These are phyloP conservation scores for Hawksworthiomyces lignivorus DNA, from an alignment of 2,329 filamentous ascomycete genomes.

Conservation along the genomic window DNA sequence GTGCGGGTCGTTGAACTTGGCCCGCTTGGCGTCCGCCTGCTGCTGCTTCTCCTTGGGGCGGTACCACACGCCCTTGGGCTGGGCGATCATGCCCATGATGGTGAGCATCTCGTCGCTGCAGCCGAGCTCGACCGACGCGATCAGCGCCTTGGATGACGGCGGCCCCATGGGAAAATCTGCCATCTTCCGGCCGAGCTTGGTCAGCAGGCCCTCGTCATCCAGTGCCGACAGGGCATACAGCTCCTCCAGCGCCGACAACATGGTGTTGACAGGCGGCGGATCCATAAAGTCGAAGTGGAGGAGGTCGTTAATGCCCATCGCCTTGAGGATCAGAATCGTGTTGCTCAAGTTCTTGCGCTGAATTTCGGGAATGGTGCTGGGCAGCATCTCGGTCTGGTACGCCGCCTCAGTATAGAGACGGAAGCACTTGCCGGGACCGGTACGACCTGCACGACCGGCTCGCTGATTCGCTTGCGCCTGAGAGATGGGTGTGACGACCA, in stretches of 20 bases:
- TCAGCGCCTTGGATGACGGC: constrained; percentile 80
- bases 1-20: constrained; percentile 91
- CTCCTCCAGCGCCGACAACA: constrained; percentile 93
- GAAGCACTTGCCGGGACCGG: constrained; percentile 93
- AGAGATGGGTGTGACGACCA: constrained; percentile 92
- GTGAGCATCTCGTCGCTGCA: constrained; percentile 92
- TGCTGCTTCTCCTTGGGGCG: constrained; percentile 95
- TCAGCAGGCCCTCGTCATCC: constrained; percentile 91
- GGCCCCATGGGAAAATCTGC: constrained; percentile 98
- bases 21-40: constrained; percentile 94
- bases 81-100: constrained; percentile 90
- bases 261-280: constrained; percentile 92
- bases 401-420: constrained; percentile 91
- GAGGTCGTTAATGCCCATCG: constrained; percentile 97
- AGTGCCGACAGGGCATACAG: constrained; percentile 85
- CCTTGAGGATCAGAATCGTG: constrained; percentile 96
- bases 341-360: constrained; percentile 87
- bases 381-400: constrained; percentile 94
- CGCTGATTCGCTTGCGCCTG: constrained; percentile 95
- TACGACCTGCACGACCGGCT: constrained; percentile 85
- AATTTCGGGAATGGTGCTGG: constrained; percentile 92
- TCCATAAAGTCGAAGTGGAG: constrained; percentile 99
- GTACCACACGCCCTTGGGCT: constrained; percentile 75
- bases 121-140: constrained; percentile 70
- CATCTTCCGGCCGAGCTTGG: constrained; percentile 90